Base-by-base conservation (phyloP, 768 basidiomycete species). In the Suillus subalutaceus region DNA sequence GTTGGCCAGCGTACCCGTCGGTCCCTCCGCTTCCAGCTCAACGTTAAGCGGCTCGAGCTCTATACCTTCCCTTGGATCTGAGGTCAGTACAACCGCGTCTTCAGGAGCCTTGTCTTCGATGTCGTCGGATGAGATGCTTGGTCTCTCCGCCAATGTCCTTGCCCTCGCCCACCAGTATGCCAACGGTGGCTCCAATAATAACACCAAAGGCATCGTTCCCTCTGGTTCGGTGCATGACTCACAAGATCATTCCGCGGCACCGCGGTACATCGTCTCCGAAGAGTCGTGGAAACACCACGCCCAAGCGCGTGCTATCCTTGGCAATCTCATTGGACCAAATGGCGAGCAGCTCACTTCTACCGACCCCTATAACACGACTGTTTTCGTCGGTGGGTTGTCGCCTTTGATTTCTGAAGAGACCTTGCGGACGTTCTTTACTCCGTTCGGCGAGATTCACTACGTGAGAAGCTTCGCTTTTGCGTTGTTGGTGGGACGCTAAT, bases 281-380 rank as follows among this genome's bases (percentile, higher is more conserved):
- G 91, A 92, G 73, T 90, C 91, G 9, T 91, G 90, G 90, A 91
- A 92, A 75, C 92, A 93, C 69, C 90, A 93, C 62, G 88, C 89
- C 1, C 93, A 93, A 75, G 92, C 92, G 53, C 86, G 91, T 7
- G 91, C 92, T 2, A 92, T 94, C 65, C 78, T 94, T 65, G 90
- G 91, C 13, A 93, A 92, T 71, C 79, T 94, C 23, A 92, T 94
- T 50, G 93, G 93, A 26, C 92, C 91, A 1, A 93, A 94, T 67
- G 93, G 92, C 65, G 90, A 94, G 79, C 88, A 93, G 76, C 80
- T 94, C 68, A 93, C 92, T 37, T 92, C 91, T 30, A 93, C 90
- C 26, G 95, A 97, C 72, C 95, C 95, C n/a, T 94, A 95, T 73
- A 97, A 97, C 72, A 96, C 95, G 16, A 97, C 96, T 2, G 95